A percentile compares a stretch with the other conserved stretches of the same genome.
phyloP scores from a whole-genome alignment of 1,284 basidiomycete species.

The Sporisorium exsertum region DNA sequence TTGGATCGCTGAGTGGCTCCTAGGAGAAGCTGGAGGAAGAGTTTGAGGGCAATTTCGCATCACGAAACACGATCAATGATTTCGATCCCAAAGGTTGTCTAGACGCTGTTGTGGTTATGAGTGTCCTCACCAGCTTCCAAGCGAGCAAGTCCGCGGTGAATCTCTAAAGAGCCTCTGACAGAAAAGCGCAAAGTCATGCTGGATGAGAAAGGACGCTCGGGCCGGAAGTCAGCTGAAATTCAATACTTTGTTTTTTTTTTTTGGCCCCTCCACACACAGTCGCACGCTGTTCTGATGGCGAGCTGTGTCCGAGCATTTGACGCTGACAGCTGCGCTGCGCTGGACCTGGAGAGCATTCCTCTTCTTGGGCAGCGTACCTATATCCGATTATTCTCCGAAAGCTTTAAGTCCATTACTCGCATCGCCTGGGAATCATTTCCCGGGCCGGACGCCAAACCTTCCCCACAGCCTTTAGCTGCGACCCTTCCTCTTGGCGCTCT shows the following conservation, averaged over 20 bases:
- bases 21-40: neutral
- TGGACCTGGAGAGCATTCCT: slow-evolving; percentile 1
- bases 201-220: neutral
- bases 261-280: neutral
- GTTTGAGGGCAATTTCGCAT: too few species aligned
- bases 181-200: neutral
- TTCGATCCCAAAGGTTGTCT: neutral
- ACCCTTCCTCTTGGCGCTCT: neutral
- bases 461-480: neutral
- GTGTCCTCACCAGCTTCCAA: neutral
- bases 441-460: neutral
- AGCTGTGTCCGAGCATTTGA: too few species aligned
- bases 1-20: slow-evolving; percentile 30
- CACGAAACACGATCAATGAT: neutral
- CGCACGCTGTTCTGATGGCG: too few species aligned
- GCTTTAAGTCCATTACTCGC: slow-evolving; percentile 1
- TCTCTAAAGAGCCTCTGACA: too few species aligned
- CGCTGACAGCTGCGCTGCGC: neutral
- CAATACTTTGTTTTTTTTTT: neutral
- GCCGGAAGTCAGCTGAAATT: slow-evolving; percentile 1
- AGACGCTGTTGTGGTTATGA: neutral
- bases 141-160: neutral
- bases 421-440: neutral
- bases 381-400: slow-evolving; percentile 1
- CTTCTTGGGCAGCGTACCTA: neutral